Base-by-base conservation (phyloP, 2,329 filamentous ascomycete species). In the Epichloe gansuensis region DNA sequence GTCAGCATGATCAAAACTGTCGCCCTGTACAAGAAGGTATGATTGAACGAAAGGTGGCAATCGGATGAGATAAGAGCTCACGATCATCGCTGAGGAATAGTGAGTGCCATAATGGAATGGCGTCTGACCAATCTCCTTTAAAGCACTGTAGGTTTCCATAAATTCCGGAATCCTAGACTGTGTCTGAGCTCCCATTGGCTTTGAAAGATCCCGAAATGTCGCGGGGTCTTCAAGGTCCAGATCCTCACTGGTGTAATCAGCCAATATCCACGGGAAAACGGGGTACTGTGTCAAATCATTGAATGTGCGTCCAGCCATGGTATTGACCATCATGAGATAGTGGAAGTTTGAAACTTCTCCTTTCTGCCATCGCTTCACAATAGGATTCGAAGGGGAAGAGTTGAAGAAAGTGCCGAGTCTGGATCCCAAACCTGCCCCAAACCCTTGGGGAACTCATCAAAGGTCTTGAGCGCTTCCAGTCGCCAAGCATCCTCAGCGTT, bases 311-410 rank as follows among this genome's bases (percentile, higher is more conserved):
- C 93, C 93, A 31, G 94, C 94, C 79, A 98, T 88, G 0, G 93
- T 97, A 64, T 98, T 98, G 63, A 98, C 83, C 55, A 96, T 83
- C 91, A 98, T 98, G 38, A 98, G 78, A 64, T 98, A 98, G 67
- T 97, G 90, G 62, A 98, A 98, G 67, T 98, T 98, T 13, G 91
- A 97, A 48, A 97, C 89, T 62, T 98, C 93, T 12, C 94, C 93
- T 64, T 84, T 86, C 54, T 93, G 80, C 93, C 93, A 98, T 65
- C 84, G 85, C 58, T 86, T 85, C 62, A 93, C 95, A 8, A 89
- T 83, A 9, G 91, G 88, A 58, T 90, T 91, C 67, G 86, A 86
- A 0, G 87, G 80, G 0, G 82, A 83, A 23, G 89, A 81, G 57
- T 90, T 89, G 73, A 98, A 97, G 12, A 96, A 88, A 57, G 84